Base-by-base conservation (phyloP, 352 stramenopile species). In the Peronospora destructor region DNA sequence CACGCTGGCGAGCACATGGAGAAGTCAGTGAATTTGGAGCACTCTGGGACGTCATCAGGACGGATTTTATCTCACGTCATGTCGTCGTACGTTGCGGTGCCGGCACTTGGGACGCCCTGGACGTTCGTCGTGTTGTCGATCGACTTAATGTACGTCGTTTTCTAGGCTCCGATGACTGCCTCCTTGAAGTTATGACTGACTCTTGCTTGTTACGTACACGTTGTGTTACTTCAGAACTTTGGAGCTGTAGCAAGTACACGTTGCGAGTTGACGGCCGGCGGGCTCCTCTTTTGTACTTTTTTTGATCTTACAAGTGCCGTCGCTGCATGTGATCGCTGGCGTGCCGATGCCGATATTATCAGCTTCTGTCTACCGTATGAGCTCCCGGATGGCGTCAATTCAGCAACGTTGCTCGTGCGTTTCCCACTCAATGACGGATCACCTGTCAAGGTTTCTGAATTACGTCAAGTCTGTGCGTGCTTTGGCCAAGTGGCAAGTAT, bases 401-500 rank as follows among this genome's bases (percentile, higher is more conserved):
- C 75, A 32, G 79, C 76, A 16, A 85, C 71, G 13, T 42, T 91
- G 7, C 49, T 80, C 2, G 64, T 90, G 32, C 51, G 55, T n/a
- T 45, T 88, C 25, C 38, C 36, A 14, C 29, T 49, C 12, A 29
- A 45, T 26, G 66, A 59, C 34, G 64, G 59, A 0, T 29, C 53
- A 2, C 37, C 54, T 11, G 21, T 75, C 17, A 46, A 57, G 4
- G 56, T 59, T 1, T 61, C 51, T 14, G 77, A 85, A 29, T 68
- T 91, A 47, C 77, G 72, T 4, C 65, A 83, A 39, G 64, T 89
- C 23, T 93, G 77, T 54, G 55, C 69, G 3, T 77, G 59, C 23
- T 88, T 83, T 46, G 81, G 81, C 9, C 72, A 85, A 53, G 72
- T 93, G 30, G 75, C 77, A 6, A 87, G 72, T 44, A 67, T 91